Percentiles rank a stretch among this genome's conserved stretches.
Evolutionary conservation across 495 filamentous ascomycete species (phyloP).

Genomic region (Cryomyces antarcticus): DNA sequence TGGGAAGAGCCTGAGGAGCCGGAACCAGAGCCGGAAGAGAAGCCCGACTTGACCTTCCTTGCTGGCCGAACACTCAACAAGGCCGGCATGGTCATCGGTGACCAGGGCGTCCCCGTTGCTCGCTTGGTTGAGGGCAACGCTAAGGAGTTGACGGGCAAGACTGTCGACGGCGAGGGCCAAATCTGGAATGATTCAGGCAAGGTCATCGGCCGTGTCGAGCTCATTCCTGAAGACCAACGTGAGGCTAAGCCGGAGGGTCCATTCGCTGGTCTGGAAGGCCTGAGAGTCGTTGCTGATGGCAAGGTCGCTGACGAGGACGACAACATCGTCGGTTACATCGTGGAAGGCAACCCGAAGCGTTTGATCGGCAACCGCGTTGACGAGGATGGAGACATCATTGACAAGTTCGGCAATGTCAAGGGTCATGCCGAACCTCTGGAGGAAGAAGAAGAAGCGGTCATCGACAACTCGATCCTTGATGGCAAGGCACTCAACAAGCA

Average conservation of each 20-base stretch:
- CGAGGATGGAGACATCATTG: constrained; percentile 66
- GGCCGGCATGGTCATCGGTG: constrained; percentile 51
- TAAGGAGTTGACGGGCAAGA: constrained; percentile 46
- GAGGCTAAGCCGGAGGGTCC: constrained; percentile 49
- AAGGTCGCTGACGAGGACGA: constrained; percentile 49
- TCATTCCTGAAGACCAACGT: constrained; percentile 50
- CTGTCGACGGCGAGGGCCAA: constrained; percentile 48
- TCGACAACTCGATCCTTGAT: constrained; percentile 42
- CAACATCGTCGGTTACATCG: constrained; percentile 46
- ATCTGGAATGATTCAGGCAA: constrained; percentile 58
- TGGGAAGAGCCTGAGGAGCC: constrained; percentile 28
- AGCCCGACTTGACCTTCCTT: constrained; percentile 38
- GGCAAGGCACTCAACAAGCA: constrained; percentile 62
- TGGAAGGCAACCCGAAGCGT: constrained; percentile 56
- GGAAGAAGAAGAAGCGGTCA: constrained; percentile 24
- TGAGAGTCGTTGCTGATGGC: constrained; percentile 46
- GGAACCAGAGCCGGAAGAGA: constrained; percentile 19
- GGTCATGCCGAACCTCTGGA: constrained; percentile 38
- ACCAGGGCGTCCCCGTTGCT: constrained; percentile 49
- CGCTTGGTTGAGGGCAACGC: constrained; percentile 47
- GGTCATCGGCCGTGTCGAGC: constrained; percentile 51
- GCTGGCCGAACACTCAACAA: constrained; percentile 58
- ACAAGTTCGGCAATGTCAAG: constrained; percentile 52
- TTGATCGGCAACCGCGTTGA: constrained; percentile 62
- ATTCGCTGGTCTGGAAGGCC: constrained; percentile 55